Evolutionary conservation across 352 stramenopile genomes (phyloP), one percentile per base, ranked within the genome.

Genomic region (Globisporangium orthogonon): DNA sequence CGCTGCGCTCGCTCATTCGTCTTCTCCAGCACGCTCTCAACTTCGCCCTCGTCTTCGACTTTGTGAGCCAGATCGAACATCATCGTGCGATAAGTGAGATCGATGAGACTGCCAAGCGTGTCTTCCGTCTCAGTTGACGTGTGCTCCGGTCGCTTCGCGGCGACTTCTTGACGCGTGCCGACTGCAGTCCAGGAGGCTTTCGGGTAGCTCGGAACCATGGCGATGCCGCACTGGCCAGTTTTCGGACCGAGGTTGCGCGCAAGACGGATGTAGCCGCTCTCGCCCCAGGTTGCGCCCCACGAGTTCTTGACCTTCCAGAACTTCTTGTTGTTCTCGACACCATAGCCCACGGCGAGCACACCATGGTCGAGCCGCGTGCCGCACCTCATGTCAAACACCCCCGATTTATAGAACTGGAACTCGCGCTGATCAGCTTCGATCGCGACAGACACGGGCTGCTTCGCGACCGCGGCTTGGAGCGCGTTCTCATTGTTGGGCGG

Each of bases 351-450:
- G 0, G 85, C 88, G 29, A 99, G 78, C 18, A 99, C 91, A 44
- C 95, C 97, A 71, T 99, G 97, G 74, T 99, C 97, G 52, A 99
- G 85, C 28, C 89, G 79, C 39, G 83, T 73, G n/a, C 58, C 54
- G 87, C 85, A 54, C 75, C 82, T 50, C 71, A 82, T 17, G 56
- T 69, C 41, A 63, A 98, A 70, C 6, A 99, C 89, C 28, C 97
- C 97, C 33, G 74, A 73, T 44, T 74, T 86, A 91, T 99, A 99
- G 62, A 98, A 97, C 82, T 98, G 97, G 75, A 98, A 99, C n/a
- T 79, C 83, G 47, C 78, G 78, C 65, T 97, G 89, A 70, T 95
- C 82, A 0, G 96, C 96, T 37, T 97, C 76, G 35, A 99, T 97
- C 1, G 94, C 96, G 17, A 98, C 84, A 30, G 91, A 87, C 9